Percentiles rank a stretch among this genome's conserved stretches.
These are phyloP conservation scores for Penicillium coprophilum DNA, from an alignment of 495 filamentous ascomycete genomes.

Conservation along the genomic window DNA sequence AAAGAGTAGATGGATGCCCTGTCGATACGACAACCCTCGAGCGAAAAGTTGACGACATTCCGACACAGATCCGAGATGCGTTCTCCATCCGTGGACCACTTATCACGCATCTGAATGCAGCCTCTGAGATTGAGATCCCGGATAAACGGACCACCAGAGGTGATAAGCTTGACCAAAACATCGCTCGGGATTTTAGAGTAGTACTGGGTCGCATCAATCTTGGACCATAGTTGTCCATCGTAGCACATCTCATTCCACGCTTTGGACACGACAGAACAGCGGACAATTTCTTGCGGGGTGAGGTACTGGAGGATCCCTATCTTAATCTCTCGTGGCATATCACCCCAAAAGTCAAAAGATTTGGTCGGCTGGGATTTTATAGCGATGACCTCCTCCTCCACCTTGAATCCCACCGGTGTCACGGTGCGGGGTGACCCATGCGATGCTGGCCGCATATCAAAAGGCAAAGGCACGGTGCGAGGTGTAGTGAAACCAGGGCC, in stretches of 20 bases:
- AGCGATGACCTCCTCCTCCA: constrained; percentile 30
- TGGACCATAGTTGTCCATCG: constrained; percentile 90
- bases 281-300: constrained; percentile 77
- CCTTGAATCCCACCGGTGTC: constrained; percentile 31
- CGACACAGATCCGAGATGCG: constrained; percentile 74
- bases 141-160: constrained; percentile 81
- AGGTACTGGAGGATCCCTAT: constrained; percentile 75
- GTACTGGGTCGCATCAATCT: constrained; percentile 80
- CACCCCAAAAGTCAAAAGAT: constrained; percentile 72
- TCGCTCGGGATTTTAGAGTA: constrained; percentile 84
- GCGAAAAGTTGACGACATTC: constrained; percentile 81
- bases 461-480: constrained; percentile 59
- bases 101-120: constrained; percentile 73
- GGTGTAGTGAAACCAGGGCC: constrained; percentile 30
- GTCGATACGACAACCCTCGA: constrained; percentile 89
- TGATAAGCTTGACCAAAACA: constrained; percentile 81
- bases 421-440: constrained; percentile 34
- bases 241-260: constrained; percentile 84
- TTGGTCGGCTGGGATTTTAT: constrained; percentile 34
- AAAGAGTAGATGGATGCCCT: constrained; percentile 75
- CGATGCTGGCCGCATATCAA: constrained; percentile 57
- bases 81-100: constrained; percentile 66
- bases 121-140: constrained; percentile 85
- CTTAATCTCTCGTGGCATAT: constrained; percentile 80
- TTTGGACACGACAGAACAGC: constrained; percentile 76